Evolutionary conservation across 176 grass and related monocot species (phyloP).

Genomic region (Lolium rigidum): DNA sequence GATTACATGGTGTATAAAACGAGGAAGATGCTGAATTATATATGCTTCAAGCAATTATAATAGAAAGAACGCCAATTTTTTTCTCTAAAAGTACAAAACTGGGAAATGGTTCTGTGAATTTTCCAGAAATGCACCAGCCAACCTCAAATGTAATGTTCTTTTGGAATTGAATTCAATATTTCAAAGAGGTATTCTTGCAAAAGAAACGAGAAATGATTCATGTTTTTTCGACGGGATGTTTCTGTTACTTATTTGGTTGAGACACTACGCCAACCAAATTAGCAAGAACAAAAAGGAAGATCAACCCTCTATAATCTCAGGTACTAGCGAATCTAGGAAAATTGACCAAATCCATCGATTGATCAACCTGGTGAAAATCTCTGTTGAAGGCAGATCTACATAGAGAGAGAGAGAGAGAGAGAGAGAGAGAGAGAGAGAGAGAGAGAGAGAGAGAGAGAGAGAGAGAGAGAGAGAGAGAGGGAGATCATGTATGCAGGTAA

Average conservation of each 20-base stretch:
- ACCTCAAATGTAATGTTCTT: neutral
- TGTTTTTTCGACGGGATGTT: neutral
- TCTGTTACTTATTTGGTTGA: neutral
- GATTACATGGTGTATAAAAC: slow-evolving; percentile 18
- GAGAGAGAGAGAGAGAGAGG: slow-evolving; percentile 15
- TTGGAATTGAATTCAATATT: neutral
- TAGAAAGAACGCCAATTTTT: neutral
- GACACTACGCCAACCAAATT: slow-evolving; percentile 21
- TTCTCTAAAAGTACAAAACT: neutral
- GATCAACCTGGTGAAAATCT: slow-evolving; percentile 19
- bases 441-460: slow-evolving; percentile 26
- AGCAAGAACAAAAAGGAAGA: slow-evolving; percentile 1
- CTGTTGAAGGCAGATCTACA: slow-evolving; percentile 31
- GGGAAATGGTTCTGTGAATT: neutral
- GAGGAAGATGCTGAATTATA: slow-evolving; percentile 9
- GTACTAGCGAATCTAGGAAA: neutral
- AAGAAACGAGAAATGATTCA: neutral
- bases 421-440: slow-evolving; percentile 35
- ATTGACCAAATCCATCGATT: neutral
- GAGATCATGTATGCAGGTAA: slow-evolving; percentile 32
- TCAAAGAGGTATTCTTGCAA: neutral
- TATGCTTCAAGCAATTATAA: neutral
- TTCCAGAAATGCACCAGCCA: neutral
- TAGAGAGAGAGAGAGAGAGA: neutral
- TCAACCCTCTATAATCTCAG: neutral